A percentile compares a stretch with the other conserved stretches of the same genome.
phyloP scores from a whole-genome alignment of 2,329 filamentous ascomycete genomes.

The Torrubiellomyces zombiae region DNA sequence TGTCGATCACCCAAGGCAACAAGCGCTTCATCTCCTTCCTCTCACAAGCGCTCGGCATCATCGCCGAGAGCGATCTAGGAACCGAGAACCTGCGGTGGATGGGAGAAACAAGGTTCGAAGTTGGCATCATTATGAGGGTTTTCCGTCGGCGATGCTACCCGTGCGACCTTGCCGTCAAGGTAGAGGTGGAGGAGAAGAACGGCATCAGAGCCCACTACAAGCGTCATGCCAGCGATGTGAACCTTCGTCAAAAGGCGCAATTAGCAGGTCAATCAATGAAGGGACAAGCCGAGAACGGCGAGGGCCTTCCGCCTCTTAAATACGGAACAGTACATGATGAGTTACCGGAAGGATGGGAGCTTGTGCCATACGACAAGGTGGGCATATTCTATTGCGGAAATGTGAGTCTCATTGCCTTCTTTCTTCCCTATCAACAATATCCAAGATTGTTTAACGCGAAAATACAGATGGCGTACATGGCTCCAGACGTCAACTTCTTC shows the following conservation, averaged over 20 bases:
- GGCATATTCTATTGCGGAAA: slow-evolving; percentile 93
- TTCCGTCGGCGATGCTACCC: slow-evolving; percentile 68
- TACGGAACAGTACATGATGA: slow-evolving; percentile 70
- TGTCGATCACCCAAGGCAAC: slow-evolving; percentile 72
- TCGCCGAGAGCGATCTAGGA: slow-evolving; percentile 77
- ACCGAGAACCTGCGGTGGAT: slow-evolving; percentile 92
- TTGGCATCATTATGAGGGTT: slow-evolving; percentile 65
- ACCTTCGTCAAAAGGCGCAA: slow-evolving; percentile 6
- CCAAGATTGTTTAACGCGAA: no score
- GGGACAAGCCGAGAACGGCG: slow-evolving; percentile 17
- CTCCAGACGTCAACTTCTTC: slow-evolving; percentile 76
- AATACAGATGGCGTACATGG: slow-evolving; percentile 78
- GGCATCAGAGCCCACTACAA: slow-evolving; percentile 59
- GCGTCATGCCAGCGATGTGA: slow-evolving; percentile 22
- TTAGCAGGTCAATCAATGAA: slow-evolving; percentile 7
- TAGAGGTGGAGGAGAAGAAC: slow-evolving; percentile 61
- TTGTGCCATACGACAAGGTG: slow-evolving; percentile 56
- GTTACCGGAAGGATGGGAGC: slow-evolving; percentile 61
- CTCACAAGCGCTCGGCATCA: slow-evolving; percentile 75
- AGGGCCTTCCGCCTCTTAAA: slow-evolving; percentile 52
- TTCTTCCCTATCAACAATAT: no score
- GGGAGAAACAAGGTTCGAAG: slow-evolving; percentile 70
- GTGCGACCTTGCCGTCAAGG: slow-evolving; percentile 73
- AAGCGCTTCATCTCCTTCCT: slow-evolving; percentile 69
- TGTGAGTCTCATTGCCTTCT: no score